Evolutionary conservation across 1,139 yeast genomes (phyloP).

Genomic region (Kluyveromyces sp.): DNA sequence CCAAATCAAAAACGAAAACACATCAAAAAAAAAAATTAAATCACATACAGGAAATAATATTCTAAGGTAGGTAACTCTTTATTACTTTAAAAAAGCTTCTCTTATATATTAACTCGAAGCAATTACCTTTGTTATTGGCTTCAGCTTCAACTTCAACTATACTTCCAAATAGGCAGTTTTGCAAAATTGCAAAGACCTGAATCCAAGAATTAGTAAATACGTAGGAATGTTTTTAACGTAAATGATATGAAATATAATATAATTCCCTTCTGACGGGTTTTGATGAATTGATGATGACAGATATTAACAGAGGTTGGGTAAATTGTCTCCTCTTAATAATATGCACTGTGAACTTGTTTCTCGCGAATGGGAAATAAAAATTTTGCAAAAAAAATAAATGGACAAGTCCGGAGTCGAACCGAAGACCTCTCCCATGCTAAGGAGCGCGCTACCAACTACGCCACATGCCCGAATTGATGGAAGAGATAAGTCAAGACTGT

Average conservation of each 20-base stretch:
- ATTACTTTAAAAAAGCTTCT: too few relatives aligned
- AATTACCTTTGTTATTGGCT: too few relatives aligned
- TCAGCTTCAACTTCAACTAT: background rate
- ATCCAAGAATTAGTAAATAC: background rate
- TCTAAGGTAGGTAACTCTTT: too few relatives aligned
- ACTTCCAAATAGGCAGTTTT: background rate
- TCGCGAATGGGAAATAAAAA: constrained; percentile 3
- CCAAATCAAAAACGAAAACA: background rate
- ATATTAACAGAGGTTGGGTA: too few relatives aligned
- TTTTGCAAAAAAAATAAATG: constrained; percentile 31
- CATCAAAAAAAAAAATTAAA: too few relatives aligned
- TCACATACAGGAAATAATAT: too few relatives aligned
- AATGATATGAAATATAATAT: background rate
- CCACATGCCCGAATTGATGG: constrained; percentile 59
- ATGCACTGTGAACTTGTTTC: background rate
- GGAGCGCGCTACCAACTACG: constrained; percentile 92
- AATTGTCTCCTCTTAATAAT: too few relatives aligned
- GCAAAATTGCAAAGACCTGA: background rate
- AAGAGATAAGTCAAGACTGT: too few relatives aligned
- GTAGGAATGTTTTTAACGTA: background rate
- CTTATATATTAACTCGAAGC: too few relatives aligned
- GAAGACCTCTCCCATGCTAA: constrained; percentile 87
- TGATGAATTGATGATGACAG: too few relatives aligned
- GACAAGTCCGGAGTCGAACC: constrained; percentile 91
- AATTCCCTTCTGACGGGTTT: too few relatives aligned